Conservation (phyloP, 176 grass and related monocot genomes). For the Aegilops tauschii region DNA sequence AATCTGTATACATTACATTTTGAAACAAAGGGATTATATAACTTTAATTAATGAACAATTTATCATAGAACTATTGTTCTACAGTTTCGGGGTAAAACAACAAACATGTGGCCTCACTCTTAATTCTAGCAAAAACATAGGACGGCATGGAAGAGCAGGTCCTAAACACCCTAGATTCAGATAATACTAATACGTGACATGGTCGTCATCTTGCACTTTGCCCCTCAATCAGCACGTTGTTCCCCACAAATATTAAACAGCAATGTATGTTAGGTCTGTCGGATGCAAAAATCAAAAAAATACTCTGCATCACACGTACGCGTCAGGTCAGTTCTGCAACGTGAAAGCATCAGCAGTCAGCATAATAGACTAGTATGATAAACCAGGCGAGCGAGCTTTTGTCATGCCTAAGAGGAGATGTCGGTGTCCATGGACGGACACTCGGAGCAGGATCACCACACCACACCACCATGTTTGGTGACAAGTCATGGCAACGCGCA, state of each 20-base stretch:
- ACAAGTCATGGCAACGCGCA: not conserved
- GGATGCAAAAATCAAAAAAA: not conserved
- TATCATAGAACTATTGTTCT: no score
- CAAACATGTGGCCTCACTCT: no score
- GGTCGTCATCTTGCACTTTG: not conserved
- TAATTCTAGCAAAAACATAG: no score
- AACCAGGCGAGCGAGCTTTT: not conserved
- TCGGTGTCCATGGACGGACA: conserved; percentile 32
- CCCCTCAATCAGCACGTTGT: not conserved
- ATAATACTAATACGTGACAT: no score
- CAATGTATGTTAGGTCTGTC: conserved; percentile 12
- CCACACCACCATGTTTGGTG: not conserved
- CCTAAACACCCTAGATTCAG: no score
- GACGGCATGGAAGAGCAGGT: no score
- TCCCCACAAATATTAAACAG: not conserved
- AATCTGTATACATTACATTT: no score
- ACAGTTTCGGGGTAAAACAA: no score
- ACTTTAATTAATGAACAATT: no score
- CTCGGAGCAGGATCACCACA: conserved; percentile 16
- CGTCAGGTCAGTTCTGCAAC: not conserved
- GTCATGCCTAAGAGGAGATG: conserved; percentile 4
- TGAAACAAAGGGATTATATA: no score
- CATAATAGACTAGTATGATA: not conserved
- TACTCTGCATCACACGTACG: not conserved
- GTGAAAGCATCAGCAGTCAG: not conserved